Conservation (phyloP, 371 early-diverging fungal species). For the Coemansia sp. region DNA sequence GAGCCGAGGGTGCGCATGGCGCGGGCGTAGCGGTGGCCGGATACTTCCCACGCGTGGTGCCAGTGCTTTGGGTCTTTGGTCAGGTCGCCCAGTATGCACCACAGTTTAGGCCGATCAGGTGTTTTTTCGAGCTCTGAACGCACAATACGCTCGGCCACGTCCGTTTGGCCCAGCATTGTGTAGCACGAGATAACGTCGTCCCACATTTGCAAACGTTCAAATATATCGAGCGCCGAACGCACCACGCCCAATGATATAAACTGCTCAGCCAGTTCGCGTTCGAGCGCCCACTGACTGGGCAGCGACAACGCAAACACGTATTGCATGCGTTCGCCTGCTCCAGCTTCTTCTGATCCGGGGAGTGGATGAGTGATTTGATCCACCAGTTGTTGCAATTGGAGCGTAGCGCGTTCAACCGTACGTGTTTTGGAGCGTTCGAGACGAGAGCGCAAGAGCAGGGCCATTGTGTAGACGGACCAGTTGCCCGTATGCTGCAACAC, state of each 20-base stretch:
- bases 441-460: conserved; percentile 81
- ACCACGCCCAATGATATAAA: conserved; percentile 82
- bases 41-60: conserved; percentile 86
- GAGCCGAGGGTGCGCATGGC: conserved; percentile 92
- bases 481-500: conserved; percentile 90
- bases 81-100: conserved; percentile 88
- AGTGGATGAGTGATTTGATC: conserved; percentile 72
- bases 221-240: conserved; percentile 89
- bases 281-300: conserved; percentile 93
- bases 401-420: conserved; percentile 85
- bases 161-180: conserved; percentile 74
- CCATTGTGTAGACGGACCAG: conserved; percentile 97
- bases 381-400: conserved; percentile 92
- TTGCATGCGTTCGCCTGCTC: conserved; percentile 73
- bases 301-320: conserved; percentile 74
- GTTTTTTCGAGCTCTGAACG: conserved; percentile 62
- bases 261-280: conserved; percentile 84
- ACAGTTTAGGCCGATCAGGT: conserved; percentile 78
- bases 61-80: conserved; percentile 74
- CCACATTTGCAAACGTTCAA: conserved; percentile 89
- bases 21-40: conserved; percentile 74
- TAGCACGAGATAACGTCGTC: conserved; percentile 87
- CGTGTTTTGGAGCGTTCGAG: conserved; percentile 83
- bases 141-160: conserved; percentile 78
- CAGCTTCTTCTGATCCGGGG: conserved; percentile 61